Evolutionary conservation across 371 early-diverging fungal genomes (phyloP).

Genomic region (Umbelopsis sp.): DNA sequence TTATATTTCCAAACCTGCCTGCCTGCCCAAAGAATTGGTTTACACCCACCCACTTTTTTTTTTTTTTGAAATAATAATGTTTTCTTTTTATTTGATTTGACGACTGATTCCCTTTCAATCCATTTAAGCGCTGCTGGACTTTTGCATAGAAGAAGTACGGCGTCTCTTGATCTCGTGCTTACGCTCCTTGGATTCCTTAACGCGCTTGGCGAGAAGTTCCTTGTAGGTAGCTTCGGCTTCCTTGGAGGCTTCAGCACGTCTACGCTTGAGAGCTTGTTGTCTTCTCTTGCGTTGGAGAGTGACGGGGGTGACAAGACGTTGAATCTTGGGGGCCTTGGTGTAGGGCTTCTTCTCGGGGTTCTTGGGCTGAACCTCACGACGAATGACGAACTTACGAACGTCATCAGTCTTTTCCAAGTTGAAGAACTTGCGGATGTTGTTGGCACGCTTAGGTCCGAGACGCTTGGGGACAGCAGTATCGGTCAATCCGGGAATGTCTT

Average conservation of each 20-base stretch:
- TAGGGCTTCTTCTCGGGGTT: conserved; percentile 88
- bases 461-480: conserved; percentile 93
- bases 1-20: too few relatives aligned
- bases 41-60: too few relatives aligned
- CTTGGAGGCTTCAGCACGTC: conserved; percentile 76
- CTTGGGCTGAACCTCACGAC: conserved; percentile 92
- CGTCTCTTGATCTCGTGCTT: conserved; percentile 68
- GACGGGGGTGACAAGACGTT: conserved; percentile 96
- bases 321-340: conserved; percentile 97
- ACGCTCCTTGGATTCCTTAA: conserved; percentile 87
- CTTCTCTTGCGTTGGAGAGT: conserved; percentile 95
- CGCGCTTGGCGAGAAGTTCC: conserved; percentile 89
- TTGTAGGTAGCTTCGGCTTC: conserved; percentile 94
- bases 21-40: too few relatives aligned
- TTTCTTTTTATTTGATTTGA: too few relatives aligned
- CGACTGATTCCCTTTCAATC: too few relatives aligned
- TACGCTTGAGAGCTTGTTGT: conserved; percentile 83
- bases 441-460: conserved; percentile 98
- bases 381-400: conserved; percentile 98
- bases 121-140: conserved; percentile 55
- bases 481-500: conserved; percentile 96
- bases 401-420: conserved; percentile 96
- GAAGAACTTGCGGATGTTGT: conserved; percentile 98
- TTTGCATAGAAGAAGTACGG: conserved; percentile 69
- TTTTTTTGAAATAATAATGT: too few relatives aligned